Evolutionary conservation across 2,329 filamentous ascomycete species (phyloP).

Genomic region (Kalmusia sp.): DNA sequence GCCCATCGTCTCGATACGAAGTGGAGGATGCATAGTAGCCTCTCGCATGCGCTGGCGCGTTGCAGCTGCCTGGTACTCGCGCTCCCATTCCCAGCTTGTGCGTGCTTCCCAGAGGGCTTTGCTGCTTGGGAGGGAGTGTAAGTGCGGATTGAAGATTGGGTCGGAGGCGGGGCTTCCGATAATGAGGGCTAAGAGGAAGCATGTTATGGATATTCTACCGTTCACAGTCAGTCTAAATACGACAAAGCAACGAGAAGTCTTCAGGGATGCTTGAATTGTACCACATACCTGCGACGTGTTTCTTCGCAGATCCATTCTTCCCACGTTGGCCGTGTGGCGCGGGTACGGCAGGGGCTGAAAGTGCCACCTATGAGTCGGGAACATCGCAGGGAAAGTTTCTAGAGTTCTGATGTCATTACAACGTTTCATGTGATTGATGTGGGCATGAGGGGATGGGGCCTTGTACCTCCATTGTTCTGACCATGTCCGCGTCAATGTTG

Average conservation of each 20-base stretch:
- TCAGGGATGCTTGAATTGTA: not conserved
- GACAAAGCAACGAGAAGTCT: too few relatives aligned
- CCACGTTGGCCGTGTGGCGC: not conserved
- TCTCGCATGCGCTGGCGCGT: not conserved
- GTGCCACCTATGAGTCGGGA: not conserved
- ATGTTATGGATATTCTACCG: not conserved
- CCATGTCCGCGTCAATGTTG: not conserved
- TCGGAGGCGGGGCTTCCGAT: not conserved
- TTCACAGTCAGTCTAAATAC: too few relatives aligned
- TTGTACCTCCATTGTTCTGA: not conserved
- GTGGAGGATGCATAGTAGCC: not conserved
- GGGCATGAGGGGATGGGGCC: too few relatives aligned
- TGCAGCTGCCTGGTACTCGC: not conserved
- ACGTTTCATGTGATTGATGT: too few relatives aligned
- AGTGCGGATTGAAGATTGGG: not conserved
- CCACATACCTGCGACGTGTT: conserved; percentile 3
- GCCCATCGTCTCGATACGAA: not conserved
- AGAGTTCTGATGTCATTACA: too few relatives aligned
- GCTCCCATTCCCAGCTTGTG: conserved; percentile 2
- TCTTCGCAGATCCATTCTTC: conserved; percentile 11
- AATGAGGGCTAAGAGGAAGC: not conserved
- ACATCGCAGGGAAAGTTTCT: not conserved
- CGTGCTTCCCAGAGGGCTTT: conserved; percentile 9
- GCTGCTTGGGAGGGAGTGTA: not conserved
- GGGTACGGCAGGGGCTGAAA: conserved; percentile 1